These are phyloP conservation scores for Candida verbasci DNA, from an alignment of 805 yeast genomes.

Conservation along the genomic window DNA sequence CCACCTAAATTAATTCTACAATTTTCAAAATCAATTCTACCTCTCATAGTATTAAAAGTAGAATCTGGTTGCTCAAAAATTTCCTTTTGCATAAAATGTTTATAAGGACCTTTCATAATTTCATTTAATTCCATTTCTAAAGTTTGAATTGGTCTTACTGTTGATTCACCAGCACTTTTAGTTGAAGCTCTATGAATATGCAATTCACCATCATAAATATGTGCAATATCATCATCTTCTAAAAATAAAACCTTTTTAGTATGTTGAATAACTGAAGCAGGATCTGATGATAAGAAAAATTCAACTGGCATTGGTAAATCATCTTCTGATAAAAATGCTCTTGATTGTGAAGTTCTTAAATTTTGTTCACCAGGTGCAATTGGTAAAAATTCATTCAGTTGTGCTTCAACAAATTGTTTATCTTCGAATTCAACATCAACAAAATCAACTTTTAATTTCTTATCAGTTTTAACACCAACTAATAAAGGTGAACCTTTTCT, in stretches of 20 bases:
- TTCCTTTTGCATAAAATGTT: slow-evolving; percentile 98
- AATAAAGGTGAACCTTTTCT: slow-evolving; percentile 97
- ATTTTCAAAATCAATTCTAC: slow-evolving; percentile 90
- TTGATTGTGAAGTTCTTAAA: slow-evolving; percentile 85
- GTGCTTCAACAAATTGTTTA: too few relatives aligned
- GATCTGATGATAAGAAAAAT: slow-evolving; percentile 94
- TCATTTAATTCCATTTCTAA: slow-evolving; percentile 95
- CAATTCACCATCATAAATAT: slow-evolving; percentile 94
- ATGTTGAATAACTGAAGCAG: slow-evolving; percentile 93
- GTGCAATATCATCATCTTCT: slow-evolving; percentile 99
- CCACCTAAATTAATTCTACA: slow-evolving; percentile 84
- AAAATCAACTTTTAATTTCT: slow-evolving; percentile 92
- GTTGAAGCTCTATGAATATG: slow-evolving; percentile 94
- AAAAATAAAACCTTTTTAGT: slow-evolving; percentile 94
- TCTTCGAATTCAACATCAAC: slow-evolving; percentile 98
- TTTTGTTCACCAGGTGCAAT: slow-evolving; percentile 49
- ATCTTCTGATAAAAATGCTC: slow-evolving; percentile 94
- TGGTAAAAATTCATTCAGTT: slow-evolving; percentile 49
- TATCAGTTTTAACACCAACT: slow-evolving; percentile 95
- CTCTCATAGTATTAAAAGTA: slow-evolving; percentile 98
- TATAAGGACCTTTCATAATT: slow-evolving; percentile 96
- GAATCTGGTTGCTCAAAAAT: slow-evolving; percentile 98
- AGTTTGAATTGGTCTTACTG: slow-evolving; percentile 93
- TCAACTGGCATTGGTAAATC: slow-evolving; percentile 92
- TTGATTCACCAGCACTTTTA: slow-evolving; percentile 75